Evolutionary conservation across 768 basidiomycete species (phyloP), one percentile per base, ranked within the genome.

Genomic region (Agrocybe pediades): DNA sequence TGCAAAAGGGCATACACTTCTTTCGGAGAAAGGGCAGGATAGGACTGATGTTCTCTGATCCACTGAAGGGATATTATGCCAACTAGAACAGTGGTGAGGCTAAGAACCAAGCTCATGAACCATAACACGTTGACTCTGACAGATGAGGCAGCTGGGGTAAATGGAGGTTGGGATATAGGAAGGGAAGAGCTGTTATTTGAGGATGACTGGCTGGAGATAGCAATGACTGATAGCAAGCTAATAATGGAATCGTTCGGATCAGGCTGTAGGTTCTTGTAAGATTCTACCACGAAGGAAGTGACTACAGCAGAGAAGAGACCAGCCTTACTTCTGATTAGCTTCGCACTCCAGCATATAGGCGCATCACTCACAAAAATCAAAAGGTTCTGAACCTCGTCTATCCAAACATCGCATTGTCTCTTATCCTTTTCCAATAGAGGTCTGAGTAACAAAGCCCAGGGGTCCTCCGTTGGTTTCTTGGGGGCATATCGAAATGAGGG

Each of bases 321-420:
- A 46, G 61, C 59, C 64, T 65, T 21, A 46, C n/a, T n/a, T n/a
- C n/a, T n/a, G n/a, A n/a, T n/a, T n/a, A n/a, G n/a, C n/a, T n/a
- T 26, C 41, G 21, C 6, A 51, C 7, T 9, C 16, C 4, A 49
- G 19, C 30, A 54, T 15, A 15, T 6, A 17, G 21, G 42, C 9
- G 13, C 8, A n/a, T 36, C 13, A 61, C 64, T 44, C 52, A 67
- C 64, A 26, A 68, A 66, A 23, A 68, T 61, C 19, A 64, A 54
- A 6, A 68, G 51, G 25, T 62, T 65, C 29, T 68, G 61, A 3
- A 68, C 58, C 42, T 65, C 66, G 25, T 65, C 65, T 29, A 58
- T 63, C 65, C 64, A 65, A 9, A 54, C 62, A 27, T 60, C 54
- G 45, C 62, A 63, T 19, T 46, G 56, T 1, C 47, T 47, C 26